Base-by-base conservation (phyloP, 768 basidiomycete species). In the Tephrocybe sp. region DNA sequence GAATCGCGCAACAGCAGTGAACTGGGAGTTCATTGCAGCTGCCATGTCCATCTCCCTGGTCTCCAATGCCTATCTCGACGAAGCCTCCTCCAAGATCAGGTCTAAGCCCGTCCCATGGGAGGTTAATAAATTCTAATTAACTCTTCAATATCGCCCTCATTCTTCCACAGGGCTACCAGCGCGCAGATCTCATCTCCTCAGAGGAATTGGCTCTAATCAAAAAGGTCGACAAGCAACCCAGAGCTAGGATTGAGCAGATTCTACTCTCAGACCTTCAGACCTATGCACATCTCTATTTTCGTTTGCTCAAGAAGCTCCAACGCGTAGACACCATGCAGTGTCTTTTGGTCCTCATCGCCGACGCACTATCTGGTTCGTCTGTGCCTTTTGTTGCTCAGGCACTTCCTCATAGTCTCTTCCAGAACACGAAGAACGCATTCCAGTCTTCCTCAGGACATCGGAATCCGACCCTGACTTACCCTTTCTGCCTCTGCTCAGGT, bases 101-200 rank as follows among this genome's bases (percentile, higher is more conserved):
- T 80, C 87, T 7, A 97, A 95, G 68, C 85, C 87, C 1, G 92
- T 97, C 9, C 94, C 94, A 57, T 98, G 96, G 96, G 94, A 97
- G 86, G 96, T 96, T 51, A 52, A 74, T 37, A 4, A 9, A 2
- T 4, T 45, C 41, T 51, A 10, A 23, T 49, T 46, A 21, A 20
- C 14, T 41, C 45, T 20, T 3, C 30, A 33, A 30, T 38, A 40
- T 24, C 46, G 46, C 30, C 46, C 62, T 67, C 39, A 62, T 53
- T 45, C 26, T 43, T 32, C 24, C 44, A 20, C 4, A 98, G 94
- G 93, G 90, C 54, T 97, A 98, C 74, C 94, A 97, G 73, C 86
- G 96, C 58, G 94, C 93, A 39, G 92, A 86, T 39, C 83, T 94
- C 37, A 82, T 98, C 62, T 90, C 92, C 9, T 77, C 81, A 4